Evolutionary conservation across 164 flowering plant genomes (phyloP).

Genomic region (Dillenia turbinata): DNA sequence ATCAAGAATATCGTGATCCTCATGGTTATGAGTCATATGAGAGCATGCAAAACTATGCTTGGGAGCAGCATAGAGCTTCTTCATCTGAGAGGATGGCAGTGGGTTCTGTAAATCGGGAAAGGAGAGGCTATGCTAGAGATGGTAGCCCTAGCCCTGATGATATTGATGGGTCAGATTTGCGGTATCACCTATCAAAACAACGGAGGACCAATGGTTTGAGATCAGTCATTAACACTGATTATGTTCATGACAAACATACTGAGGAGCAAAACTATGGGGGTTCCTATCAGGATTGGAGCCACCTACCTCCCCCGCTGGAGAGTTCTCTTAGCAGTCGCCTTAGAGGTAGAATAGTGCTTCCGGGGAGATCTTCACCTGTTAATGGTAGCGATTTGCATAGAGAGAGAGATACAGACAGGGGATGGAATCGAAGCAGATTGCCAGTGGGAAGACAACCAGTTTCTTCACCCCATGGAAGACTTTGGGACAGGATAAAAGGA

Average conservation of each 20-base stretch:
- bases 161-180: slow-evolving; percentile 47
- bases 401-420: slow-evolving; percentile 45
- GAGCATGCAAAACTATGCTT: slow-evolving; percentile 36
- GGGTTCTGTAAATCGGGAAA: slow-evolving; percentile 32
- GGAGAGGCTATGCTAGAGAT: slow-evolving; percentile 35
- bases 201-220: slow-evolving; percentile 60
- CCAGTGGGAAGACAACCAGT: slow-evolving; percentile 38
- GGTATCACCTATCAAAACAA: slow-evolving; percentile 59
- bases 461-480: slow-evolving; percentile 39
- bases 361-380: slow-evolving; percentile 37
- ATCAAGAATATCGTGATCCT: slow-evolving; percentile 37
- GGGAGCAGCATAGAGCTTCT: slow-evolving; percentile 33
- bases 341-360: slow-evolving; percentile 61
- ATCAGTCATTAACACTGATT: slow-evolving; percentile 50
- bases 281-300: slow-evolving; percentile 31
- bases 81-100: slow-evolving; percentile 27
- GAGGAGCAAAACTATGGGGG: slow-evolving; percentile 35
- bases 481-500: slow-evolving; percentile 43
- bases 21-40: slow-evolving; percentile 48
- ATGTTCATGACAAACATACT: slow-evolving; percentile 23
- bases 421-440: slow-evolving; percentile 34
- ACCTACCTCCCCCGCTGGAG: slow-evolving; percentile 27
- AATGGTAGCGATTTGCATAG: slow-evolving; percentile 17
- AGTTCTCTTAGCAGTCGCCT: slow-evolving; percentile 55
- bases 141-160: slow-evolving; percentile 52